Conservation (phyloP, 306 rosid species). For the Benincasa hispida region DNA sequence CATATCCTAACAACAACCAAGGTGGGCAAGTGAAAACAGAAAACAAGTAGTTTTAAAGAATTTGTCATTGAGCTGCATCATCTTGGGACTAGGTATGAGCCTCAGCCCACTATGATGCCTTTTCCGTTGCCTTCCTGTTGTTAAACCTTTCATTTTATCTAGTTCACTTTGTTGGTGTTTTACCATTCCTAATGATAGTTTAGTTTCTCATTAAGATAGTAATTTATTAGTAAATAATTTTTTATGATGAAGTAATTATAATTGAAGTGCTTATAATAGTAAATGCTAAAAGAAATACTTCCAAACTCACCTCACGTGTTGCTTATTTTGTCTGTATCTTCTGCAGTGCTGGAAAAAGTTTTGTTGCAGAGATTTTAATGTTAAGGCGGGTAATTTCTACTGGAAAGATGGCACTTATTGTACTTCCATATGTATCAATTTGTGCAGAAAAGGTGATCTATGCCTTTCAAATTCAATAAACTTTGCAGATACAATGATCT, state of each 20-base stretch:
- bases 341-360: constrained; percentile 96
- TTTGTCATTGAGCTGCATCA: background rate
- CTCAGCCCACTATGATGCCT: background rate
- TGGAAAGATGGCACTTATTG: constrained; percentile 85
- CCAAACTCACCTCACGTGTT: background rate
- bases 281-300: background rate
- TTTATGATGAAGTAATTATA: background rate
- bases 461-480: background rate
- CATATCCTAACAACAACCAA: too few species aligned
- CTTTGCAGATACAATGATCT: constrained; percentile 7
- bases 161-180: background rate
- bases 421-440: constrained; percentile 93
- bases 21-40: too few species aligned
- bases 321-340: constrained; percentile 5
- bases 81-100: background rate
- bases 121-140: background rate
- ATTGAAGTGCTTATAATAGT: background rate
- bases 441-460: constrained; percentile 84
- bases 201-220: background rate
- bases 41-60: background rate
- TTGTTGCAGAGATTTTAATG: constrained; percentile 96
- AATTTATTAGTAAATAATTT: background rate
- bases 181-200: background rate
- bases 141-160: background rate
- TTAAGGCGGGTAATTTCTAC: constrained; percentile 60